Evolutionary conservation across 805 yeast genomes (phyloP), one percentile per base, ranked within the genome.

Genomic region (Pichia rugopelliculosa): DNA sequence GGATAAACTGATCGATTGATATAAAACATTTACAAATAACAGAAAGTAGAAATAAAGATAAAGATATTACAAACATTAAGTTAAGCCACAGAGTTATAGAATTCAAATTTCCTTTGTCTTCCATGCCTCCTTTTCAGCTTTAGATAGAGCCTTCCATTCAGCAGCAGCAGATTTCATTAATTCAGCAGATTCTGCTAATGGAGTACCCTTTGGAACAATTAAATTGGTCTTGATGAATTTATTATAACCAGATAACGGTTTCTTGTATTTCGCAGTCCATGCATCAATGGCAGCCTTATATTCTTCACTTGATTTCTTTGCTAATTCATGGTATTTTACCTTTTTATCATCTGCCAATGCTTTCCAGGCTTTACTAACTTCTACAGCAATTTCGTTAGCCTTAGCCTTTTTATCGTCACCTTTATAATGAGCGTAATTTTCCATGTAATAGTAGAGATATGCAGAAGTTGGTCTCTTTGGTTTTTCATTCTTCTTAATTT

Each of bases 251-350:
- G 55, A 39, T 10, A 54, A 45, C 36, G 56, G 55, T 21, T 46
- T 48, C 15, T 55, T 56, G 34, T 54, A 58, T 36, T 59, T 59
- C 9, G 40, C 50, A 20, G 51, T 53, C 66, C 66, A 62, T 2
- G 51, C 59, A 1, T 51, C 55, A 22, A 54, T n/a, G 4, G 46
- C 54, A 20, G 45, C 42, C 1, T 22, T 21, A 22, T 58, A 54
- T 34, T 51, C 25, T 13, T 38, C 55, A 21, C 15, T 13, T 5
- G 38, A 22, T 17, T 44, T 41, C 6, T 41, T 41, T 9, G 43
- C 25, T 20, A 24, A 34, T 5, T 22, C 22, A 5, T 36, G 23
- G 41, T 52, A 61, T 23, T 53, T 47, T 1, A 47, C 42, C 46
- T 55, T 58, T 22, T 48, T 49, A 3, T 47, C 50, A 7, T 48